phyloP scores from a whole-genome alignment of 2,329 filamentous ascomycete species.

The Metarhizium humberi region DNA sequence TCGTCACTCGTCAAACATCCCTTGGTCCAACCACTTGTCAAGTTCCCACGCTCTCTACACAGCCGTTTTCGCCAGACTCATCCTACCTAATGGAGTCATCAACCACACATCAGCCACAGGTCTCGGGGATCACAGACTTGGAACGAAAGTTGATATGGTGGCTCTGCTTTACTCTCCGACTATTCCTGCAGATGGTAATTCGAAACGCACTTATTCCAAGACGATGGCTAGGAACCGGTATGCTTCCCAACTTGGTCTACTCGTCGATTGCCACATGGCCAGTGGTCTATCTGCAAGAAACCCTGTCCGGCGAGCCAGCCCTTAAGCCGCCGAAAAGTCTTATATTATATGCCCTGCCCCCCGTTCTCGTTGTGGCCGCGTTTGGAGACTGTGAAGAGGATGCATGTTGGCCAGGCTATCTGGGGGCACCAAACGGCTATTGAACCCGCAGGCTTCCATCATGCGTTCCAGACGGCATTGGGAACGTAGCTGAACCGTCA shows the following conservation, averaged over 20 bases:
- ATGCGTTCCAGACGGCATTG: not conserved
- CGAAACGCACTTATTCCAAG: not conserved
- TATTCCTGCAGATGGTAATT: not conserved
- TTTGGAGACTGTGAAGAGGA: not conserved
- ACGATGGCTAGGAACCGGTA: not conserved
- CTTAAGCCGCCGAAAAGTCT: not conserved
- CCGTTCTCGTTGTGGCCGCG: not conserved
- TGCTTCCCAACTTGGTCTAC: not conserved
- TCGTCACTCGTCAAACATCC: too few relatives aligned
- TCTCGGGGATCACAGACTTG: not conserved
- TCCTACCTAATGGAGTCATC: not conserved
- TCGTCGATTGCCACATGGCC: not conserved
- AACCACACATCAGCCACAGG: not conserved
- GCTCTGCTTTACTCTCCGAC: not conserved
- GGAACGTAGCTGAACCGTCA: not conserved
- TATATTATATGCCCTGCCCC: not conserved
- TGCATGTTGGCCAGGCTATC: not conserved
- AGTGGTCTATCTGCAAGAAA: not conserved
- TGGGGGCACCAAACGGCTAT: not conserved
- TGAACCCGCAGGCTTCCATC: constrained; percentile 1
- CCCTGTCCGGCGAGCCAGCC: not conserved
- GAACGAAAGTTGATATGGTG: not conserved
- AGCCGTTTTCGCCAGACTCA: too few relatives aligned
- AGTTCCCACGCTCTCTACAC: too few relatives aligned
- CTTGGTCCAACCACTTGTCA: too few relatives aligned